Percentiles rank a stretch among this genome's conserved stretches.
Conservation (phyloP, 768 basidiomycete species). For the Saitozyma podzolica region DNA sequence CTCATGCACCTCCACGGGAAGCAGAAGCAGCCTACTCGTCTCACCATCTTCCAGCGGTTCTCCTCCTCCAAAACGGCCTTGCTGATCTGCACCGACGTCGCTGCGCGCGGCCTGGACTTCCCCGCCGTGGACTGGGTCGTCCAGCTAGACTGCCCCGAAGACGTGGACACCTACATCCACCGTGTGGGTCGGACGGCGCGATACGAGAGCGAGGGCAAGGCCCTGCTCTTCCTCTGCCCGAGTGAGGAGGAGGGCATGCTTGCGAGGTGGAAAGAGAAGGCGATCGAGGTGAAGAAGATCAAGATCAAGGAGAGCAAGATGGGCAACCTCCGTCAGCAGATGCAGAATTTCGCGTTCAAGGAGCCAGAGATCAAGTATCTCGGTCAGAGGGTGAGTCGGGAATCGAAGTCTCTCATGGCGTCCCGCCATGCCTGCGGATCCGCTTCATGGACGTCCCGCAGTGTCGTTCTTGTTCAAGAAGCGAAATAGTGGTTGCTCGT, state of each 20-base stretch:
- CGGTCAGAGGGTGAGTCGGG: constrained; percentile 73
- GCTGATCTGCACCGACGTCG: constrained; percentile 92
- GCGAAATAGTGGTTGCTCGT: constrained; percentile 4
- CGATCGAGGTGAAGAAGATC: constrained; percentile 67
- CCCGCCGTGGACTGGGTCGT: constrained; percentile 96
- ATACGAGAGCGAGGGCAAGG: constrained; percentile 86
- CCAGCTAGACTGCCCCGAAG: constrained; percentile 93
- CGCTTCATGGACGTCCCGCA: not conserved
- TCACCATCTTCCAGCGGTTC: constrained; percentile 81
- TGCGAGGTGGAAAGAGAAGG: constrained; percentile 68
- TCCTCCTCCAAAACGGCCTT: constrained; percentile 77
- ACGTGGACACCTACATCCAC: constrained; percentile 96
- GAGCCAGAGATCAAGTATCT: constrained; percentile 97
- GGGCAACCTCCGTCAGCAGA: constrained; percentile 75
- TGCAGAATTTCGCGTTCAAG: constrained; percentile 90
- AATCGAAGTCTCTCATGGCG: not conserved
- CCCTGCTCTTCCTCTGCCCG: constrained; percentile 75
- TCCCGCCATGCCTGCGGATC: not conserved
- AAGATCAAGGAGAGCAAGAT: constrained; percentile 87
- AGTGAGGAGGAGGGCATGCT: constrained; percentile 93
- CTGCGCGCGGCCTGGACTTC: constrained; percentile 93
- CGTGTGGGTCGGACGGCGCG: constrained; percentile 93
- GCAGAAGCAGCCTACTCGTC: constrained; percentile 87
- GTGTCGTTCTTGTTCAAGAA: not conserved
- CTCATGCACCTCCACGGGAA: constrained; percentile 95